Base-by-base conservation (phyloP, 2,329 filamentous ascomycete species). In the Clonostachys rhizophaga region DNA sequence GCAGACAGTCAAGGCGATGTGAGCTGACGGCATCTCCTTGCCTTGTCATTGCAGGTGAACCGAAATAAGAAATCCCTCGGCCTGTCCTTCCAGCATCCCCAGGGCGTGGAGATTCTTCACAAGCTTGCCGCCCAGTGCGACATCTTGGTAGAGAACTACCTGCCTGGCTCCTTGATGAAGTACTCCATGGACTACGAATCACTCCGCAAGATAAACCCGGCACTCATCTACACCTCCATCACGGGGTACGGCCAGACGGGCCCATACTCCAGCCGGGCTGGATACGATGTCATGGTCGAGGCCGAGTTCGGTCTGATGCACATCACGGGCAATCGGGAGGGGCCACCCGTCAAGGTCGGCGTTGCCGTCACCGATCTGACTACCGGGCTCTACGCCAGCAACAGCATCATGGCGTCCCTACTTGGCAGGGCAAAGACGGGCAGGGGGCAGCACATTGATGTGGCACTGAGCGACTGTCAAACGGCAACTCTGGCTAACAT, bases 251-350 rank as follows among this genome's bases (percentile, higher is more conserved):
- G 94, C 3, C 94, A 99, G 64, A 96, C 89, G 2, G 94, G 94
- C 0, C 94, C 94, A 0, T 96, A 95, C 66, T 83, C 86, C 6
- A 81, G 84, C 53, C 80, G 94, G 13, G 91, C 94, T 5, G 94
- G 94, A 5, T 99, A 99, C 74, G 94, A 99, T 67, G 94, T 99
- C 55, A 99, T 99, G 92, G 92, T 99, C 11, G 94, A 99, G 72
- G 94, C 94, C 50, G 94, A 97, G 64, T 91, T 99, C 70, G 94
- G 94, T 1, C 71, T 99, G 48, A 99, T 99, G 94, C 94, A 99
- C 69, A 97, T 99, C 57, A 99, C 94, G 0, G 94, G 94, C 34
- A 80, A 81, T 51, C 79, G 91, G 47, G 87, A 95, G 58, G 91
- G 92, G 0, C 87, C 91, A 2, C 94, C 94, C 0, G 94, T 96